Evolutionary conservation across 2,329 filamentous ascomycete species (phyloP).

Genomic region (Aotearoamyces nothofagi): DNA sequence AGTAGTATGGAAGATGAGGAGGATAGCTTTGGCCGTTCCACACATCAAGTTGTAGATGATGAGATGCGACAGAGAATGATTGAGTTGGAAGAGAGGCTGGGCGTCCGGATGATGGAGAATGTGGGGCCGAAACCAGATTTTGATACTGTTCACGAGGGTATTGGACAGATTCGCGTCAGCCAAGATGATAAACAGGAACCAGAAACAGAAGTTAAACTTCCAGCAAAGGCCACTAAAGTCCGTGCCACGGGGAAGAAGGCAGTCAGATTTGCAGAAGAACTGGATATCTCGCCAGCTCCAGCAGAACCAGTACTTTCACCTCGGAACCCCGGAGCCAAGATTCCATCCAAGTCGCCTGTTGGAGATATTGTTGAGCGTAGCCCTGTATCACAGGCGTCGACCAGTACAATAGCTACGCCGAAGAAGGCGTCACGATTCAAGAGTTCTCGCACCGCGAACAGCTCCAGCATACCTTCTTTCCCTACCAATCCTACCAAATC

Average conservation of each 20-base stretch:
- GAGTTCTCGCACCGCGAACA: conserved; percentile 15
- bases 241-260: conserved; percentile 37
- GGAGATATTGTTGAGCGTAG: conserved; percentile 28
- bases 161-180: conserved; percentile 39
- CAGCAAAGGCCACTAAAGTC: conserved; percentile 1
- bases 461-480: conserved; percentile 7
- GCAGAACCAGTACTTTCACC: conserved; percentile 13
- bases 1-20: conserved; percentile 34
- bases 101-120: conserved; percentile 37
- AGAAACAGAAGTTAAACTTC: conserved; percentile 1
- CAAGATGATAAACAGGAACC: conserved; percentile 7
- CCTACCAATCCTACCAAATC: conserved; percentile 11
- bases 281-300: conserved; percentile 50
- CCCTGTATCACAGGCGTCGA: conserved; percentile 8
- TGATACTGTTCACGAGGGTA: conserved; percentile 29
- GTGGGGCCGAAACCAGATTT: conserved; percentile 30
- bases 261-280: conserved; percentile 62
- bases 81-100: conserved; percentile 64
- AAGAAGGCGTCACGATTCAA: conserved; percentile 28
- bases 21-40: conserved; percentile 66
- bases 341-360: conserved; percentile 21
- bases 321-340: conserved; percentile 4
- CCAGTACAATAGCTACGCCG: conserved; percentile 10
- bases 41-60: conserved; percentile 50
- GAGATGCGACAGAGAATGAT: conserved; percentile 67